Evolutionary conservation across 75 land plant species (phyloP), one percentile per base, ranked within the genome.

Genomic region (Larix kaempferi): DNA sequence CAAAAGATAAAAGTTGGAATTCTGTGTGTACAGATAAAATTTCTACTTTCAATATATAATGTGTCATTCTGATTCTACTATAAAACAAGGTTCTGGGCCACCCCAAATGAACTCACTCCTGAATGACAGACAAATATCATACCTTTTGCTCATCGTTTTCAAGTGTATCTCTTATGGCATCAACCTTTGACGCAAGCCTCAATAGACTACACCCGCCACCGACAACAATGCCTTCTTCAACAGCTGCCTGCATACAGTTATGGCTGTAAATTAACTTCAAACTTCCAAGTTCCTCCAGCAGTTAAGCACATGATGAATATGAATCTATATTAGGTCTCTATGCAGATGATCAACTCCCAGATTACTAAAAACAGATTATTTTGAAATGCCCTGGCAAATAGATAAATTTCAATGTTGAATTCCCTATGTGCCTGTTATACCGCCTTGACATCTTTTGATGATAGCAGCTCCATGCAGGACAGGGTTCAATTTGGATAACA

Each of bases 181-280:
- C 80, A 78, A 79, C 89, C 80, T 91, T 95, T 26, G 65, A 23
- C 33, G 98, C 91, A 29, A 95, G 81, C 80, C 98, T 87, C 56
- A 95, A 69, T 22, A 95, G 83, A 64, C 87, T 76, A 67, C 93
- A 90, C 16, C 98, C 96, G 56, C 98, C 98, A 72, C 98, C 98
- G 75, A 93, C 89, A 21, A 95, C 98, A 75, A 95, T 86, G 64
- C 98, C 98, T 88, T 95, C 98, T 60, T 95, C 98, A 59, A 95
- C 95, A 58, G 97, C 96, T 23, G 98, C 98, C 96, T 93, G 76
- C 15, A 74, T 39, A 60, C 14, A 59, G 55, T 39, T 59, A 76
- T 49, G 12, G 54, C 54, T 49, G 11, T 49, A 49, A 49, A 25
- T 6, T 26, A 78, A 33, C 19, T 11, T 23, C 13, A 76, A 75